Percentiles rank a stretch among this genome's conserved stretches.
Conservation (phyloP, 140 eudicot species). For the Ambrosia hybrid region DNA sequence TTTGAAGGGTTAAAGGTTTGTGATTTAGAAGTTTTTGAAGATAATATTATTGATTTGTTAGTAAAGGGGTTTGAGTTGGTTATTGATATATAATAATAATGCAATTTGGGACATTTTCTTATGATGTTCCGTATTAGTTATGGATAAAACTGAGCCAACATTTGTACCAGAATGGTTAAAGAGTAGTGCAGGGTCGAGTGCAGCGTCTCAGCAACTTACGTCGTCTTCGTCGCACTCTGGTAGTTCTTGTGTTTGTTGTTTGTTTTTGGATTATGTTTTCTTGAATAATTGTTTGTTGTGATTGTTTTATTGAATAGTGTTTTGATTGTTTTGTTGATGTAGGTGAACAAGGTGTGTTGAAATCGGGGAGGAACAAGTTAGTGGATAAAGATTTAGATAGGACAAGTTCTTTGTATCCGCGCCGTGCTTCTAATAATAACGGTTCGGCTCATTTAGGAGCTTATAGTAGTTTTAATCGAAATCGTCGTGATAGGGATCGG, state of each 20-base stretch:
- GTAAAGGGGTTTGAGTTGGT: background rate
- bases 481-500: conserved; percentile 64
- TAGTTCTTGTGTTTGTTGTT: conserved; percentile 17
- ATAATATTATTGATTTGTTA: conserved; percentile 16
- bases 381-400: conserved; percentile 52
- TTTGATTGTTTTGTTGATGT: conserved; percentile 11
- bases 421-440: conserved; percentile 63
- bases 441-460: conserved; percentile 63
- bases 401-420: conserved; percentile 57
- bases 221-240: conserved; percentile 57
- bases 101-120: conserved; percentile 26
- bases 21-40: no score
- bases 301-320: background rate
- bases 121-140: conserved; percentile 56
- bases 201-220: conserved; percentile 40
- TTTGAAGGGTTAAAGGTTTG: background rate
- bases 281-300: background rate
- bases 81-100: background rate
- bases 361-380: conserved; percentile 52
- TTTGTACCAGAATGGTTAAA: conserved; percentile 93
- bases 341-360: conserved; percentile 52
- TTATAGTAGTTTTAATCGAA: conserved; percentile 65
- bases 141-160: conserved; percentile 92
- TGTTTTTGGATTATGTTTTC: background rate
- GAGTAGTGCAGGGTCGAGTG: conserved; percentile 53